Evolutionary conservation across 2,329 filamentous ascomycete genomes (phyloP).

Genomic region (Exophiala dermatitidis): DNA sequence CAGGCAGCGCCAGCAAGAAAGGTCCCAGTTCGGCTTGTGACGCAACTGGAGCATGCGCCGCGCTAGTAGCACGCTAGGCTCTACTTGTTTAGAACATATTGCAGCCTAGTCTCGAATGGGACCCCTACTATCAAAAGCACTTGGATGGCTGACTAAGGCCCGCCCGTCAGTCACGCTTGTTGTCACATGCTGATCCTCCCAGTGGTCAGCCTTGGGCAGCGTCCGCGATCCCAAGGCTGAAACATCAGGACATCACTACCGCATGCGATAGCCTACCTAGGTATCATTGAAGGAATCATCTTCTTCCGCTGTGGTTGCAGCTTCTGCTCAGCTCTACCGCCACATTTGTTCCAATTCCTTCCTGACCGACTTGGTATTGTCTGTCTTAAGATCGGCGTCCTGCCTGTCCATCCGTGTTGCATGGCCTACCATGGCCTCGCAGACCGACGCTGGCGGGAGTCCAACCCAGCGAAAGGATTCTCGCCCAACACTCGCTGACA

Average conservation of each 20-base stretch:
- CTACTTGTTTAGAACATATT: background rate
- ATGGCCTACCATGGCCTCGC: constrained; percentile 17
- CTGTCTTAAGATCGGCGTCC: background rate
- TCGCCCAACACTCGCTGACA: constrained; percentile 22
- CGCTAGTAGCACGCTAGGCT: background rate
- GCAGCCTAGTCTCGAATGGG: background rate
- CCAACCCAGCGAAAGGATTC: constrained; percentile 8
- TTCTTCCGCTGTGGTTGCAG: too few species aligned
- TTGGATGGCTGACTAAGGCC: background rate
- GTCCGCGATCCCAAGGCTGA: background rate
- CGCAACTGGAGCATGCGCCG: constrained; percentile 6
- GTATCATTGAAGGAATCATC: too few species aligned
- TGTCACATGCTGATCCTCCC: too few species aligned
- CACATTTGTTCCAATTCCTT: too few species aligned
- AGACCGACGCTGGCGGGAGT: constrained; percentile 3
- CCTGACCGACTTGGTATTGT: too few species aligned
- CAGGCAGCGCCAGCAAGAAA: background rate
- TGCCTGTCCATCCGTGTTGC: background rate
- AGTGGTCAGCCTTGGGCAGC: too few species aligned
- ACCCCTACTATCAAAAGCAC: background rate
- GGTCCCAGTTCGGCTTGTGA: constrained; percentile 5
- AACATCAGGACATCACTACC: background rate
- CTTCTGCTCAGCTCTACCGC: too few species aligned
- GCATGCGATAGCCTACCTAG: too few species aligned
- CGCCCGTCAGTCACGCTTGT: too few species aligned